Percentiles rank a stretch among this genome's conserved stretches.
These are phyloP conservation scores for Vanderwaltozyma yarrowii DNA, from an alignment of 805 yeast species.

Conservation along the genomic window DNA sequence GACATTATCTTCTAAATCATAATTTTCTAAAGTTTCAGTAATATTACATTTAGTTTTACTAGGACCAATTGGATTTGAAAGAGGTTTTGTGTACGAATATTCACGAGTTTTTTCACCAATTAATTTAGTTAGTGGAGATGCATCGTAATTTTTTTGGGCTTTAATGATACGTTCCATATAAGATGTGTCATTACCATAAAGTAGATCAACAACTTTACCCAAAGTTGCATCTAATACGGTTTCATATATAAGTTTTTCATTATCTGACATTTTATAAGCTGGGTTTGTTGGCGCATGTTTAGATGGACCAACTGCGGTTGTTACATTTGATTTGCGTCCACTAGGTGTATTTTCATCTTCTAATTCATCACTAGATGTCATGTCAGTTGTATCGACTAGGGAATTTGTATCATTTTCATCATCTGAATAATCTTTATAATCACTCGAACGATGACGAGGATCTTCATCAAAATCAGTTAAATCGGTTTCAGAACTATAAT, in stretches of 20 bases:
- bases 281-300: constrained; percentile 40
- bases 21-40: constrained; percentile 45
- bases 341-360: constrained; percentile 7
- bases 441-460: constrained; percentile 8
- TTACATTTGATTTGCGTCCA: not conserved
- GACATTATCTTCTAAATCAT: constrained; percentile 38
- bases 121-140: constrained; percentile 37
- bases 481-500: constrained; percentile 19
- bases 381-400: constrained; percentile 14
- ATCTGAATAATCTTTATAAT: constrained; percentile 12
- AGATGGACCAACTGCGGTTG: constrained; percentile 29
- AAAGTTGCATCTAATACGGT: constrained; percentile 50
- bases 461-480: constrained; percentile 20
- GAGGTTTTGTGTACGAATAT: constrained; percentile 53
- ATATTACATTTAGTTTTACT: constrained; percentile 62
- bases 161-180: constrained; percentile 37
- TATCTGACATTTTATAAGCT: constrained; percentile 34
- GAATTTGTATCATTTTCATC: constrained; percentile 10
- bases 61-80: constrained; percentile 63
- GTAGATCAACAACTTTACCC: constrained; percentile 46
- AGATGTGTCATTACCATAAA: constrained; percentile 52
- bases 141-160: constrained; percentile 54
- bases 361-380: constrained; percentile 30
- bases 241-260: constrained; percentile 48
- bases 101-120: constrained; percentile 34